Base-by-base conservation (phyloP, 345 rosid genomes). In the Acer campestre region DNA sequence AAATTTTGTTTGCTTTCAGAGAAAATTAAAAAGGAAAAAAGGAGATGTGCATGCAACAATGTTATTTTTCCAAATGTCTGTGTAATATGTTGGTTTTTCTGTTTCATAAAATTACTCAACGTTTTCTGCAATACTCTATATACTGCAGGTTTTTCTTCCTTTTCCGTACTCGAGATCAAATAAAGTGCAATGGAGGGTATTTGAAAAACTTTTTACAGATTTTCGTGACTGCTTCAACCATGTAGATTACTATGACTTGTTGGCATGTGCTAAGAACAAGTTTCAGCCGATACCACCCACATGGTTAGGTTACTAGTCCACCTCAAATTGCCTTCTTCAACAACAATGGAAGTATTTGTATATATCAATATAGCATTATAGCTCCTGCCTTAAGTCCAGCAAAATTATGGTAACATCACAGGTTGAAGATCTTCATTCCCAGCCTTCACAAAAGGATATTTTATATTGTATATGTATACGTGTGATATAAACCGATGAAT, bases 201-300 rank as follows among this genome's bases (percentile, higher is more conserved):
- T 91, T 17, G 98, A 91, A 69, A 95, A 81, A 89, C 91, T 95
- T 22, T 90, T 95, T 84, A 91, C 91, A 0, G 98, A 93, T 84
- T 93, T 93, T 73, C 89, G 97, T 1, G 98, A 95, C 71, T 90
- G 97, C 85, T 85, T 90, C 76, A 79, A 75, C 74, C 81, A 78
- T 42, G 82, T 83, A 35, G 95, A 93, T 78, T 93, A 91, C 81
- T 90, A 78, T n/a, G 94, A 93, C 58, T 78, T 90, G 3, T 62
- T 93, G 79, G 86, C 89, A 3, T 84, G 84, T 35, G 97, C 95
- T 59, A 93, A 90, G 90, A 93, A 83, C 86, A 91, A 85, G 89
- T 95, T 93, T 67, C 97, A 89, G 81, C 89, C 91, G 1, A 84
- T 95, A 70, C 98, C 97, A 1, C 80, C 92, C 23, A 61, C 89